These are phyloP conservation scores for Waltergamsia citrina DNA, from an alignment of 2,329 filamentous ascomycete species.

Conservation along the genomic window DNA sequence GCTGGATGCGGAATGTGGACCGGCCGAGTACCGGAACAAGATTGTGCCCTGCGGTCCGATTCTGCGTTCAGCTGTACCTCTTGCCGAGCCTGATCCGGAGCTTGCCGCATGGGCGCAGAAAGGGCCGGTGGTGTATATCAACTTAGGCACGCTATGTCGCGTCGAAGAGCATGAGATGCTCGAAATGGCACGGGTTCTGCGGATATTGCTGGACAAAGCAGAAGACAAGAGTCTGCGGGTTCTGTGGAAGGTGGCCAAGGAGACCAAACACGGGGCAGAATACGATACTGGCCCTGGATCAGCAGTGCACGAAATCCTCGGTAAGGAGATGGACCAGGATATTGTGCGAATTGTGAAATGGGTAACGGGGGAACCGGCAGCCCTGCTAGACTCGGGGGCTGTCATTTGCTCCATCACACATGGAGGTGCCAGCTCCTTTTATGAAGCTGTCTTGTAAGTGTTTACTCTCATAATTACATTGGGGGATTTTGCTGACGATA, in stretches of 20 bases:
- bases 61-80: constrained; percentile 18
- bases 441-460: constrained; percentile 23
- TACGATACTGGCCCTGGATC: constrained; percentile 6
- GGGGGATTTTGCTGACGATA: too few relatives aligned
- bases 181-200: constrained; percentile 27
- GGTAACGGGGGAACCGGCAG: constrained; percentile 25
- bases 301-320: constrained; percentile 11
- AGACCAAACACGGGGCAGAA: constrained; percentile 8
- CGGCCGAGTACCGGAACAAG: not conserved
- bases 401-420: constrained; percentile 32
- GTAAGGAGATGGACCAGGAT: constrained; percentile 14
- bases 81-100: constrained; percentile 26
- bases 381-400: constrained; percentile 23
- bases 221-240: constrained; percentile 12
- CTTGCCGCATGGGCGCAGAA: constrained; percentile 30
- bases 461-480: too few relatives aligned
- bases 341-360: constrained; percentile 27
- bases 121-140: constrained; percentile 35
- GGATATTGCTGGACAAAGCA: constrained; percentile 2
- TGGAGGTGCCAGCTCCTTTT: constrained; percentile 34
- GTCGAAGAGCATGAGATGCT: constrained; percentile 20
- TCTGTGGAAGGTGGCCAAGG: constrained; percentile 20
- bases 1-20: constrained; percentile 22
- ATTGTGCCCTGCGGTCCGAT: constrained; percentile 37
- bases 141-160: constrained; percentile 30